Evolutionary conservation across 257 asterid genomes (phyloP).

Genomic region (Ilex asprella): DNA sequence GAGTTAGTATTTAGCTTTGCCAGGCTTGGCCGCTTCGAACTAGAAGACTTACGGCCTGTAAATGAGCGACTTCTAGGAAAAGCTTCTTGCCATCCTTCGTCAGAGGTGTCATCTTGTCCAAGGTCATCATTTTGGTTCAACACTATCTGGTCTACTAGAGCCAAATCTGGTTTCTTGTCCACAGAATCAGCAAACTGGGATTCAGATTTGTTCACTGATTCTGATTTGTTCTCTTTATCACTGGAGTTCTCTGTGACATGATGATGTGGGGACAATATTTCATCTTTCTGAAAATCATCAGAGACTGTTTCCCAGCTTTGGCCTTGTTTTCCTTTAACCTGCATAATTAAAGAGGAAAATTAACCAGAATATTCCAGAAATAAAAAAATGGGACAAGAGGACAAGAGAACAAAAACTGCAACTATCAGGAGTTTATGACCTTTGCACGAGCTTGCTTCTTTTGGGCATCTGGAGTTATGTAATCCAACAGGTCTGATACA

Average conservation of each 20-base stretch:
- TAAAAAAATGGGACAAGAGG: not conserved
- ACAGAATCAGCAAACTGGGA: conserved; percentile 25
- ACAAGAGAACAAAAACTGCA: conserved; percentile 1
- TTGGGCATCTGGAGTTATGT: conserved; percentile 84
- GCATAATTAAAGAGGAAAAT: conserved; percentile 18
- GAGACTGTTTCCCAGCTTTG: conserved; percentile 38
- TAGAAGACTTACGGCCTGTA: conserved; percentile 47
- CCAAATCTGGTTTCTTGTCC: conserved; percentile 22
- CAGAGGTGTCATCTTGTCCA: conserved; percentile 45
- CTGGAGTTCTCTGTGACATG: conserved; percentile 48
- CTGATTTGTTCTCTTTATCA: conserved; percentile 54
- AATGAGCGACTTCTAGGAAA: conserved; percentile 65
- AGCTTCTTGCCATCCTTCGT: conserved; percentile 96
- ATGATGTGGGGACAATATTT: conserved; percentile 32
- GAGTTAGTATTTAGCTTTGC: conserved; percentile 71
- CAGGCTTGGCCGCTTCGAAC: conserved; percentile 66
- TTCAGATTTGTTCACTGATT: conserved; percentile 38
- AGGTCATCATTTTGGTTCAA: conserved; percentile 35
- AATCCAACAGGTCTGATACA: conserved; percentile 83
- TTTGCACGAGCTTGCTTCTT: conserved; percentile 82
- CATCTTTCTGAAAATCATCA: conserved; percentile 48
- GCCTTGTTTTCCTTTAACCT: conserved; percentile 72
- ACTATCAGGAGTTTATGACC: conserved; percentile 26
- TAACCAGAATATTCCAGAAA: conserved; percentile 12
- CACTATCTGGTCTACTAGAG: conserved; percentile 20